Evolutionary conservation across 306 rosid genomes (phyloP), one percentile per base, ranked within the genome.

Genomic region (Inga leiocalycina): DNA sequence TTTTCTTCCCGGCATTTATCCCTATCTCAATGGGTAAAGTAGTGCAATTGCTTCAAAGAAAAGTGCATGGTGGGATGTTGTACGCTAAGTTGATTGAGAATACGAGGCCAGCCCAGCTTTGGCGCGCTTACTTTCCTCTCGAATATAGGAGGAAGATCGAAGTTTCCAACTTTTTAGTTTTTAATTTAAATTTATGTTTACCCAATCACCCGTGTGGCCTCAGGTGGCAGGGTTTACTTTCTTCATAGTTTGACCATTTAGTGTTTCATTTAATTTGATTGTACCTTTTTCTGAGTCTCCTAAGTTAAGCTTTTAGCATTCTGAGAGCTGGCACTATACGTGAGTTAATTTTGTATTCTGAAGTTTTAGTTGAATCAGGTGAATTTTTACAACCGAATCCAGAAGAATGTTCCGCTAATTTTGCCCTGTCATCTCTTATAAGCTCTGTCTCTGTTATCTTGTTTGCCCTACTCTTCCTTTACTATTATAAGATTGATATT

Each of bases 1-100:
- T 68, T 68, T 39, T 71, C 86, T 74, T 74, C 57, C 51, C 74
- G 16, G 69, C 80, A 41, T 20, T 20, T 69, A 20, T 15, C 35
- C 52, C 75, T n/a, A 4, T 65, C 32, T 12, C 54, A 71, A 71
- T 22, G 56, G 51, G 13, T 45, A 44, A 6, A 71, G 57, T 45
- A 7, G 76, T 45, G 76, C 57, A 45, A 45, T 71, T 45, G 39
- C 76, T 49, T n/a, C 17, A n/a, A 20, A 71, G 16, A 10, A 30
- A 71, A n/a, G 30, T 44, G 54, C 54, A 43, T 17, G 30, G 13
- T 43, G 75, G 75, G 17, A 71, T n/a, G 75, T 43, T 44, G 56
- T 43, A 71, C 48, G 22, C 35, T 22, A n/a, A 20, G 52, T 39
- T 70, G 34, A 22, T 43, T 9, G 74, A 69, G 12, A 16, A 69